Conservation (phyloP, 2,329 filamentous ascomycete species). For the Aspergillus unguis region DNA sequence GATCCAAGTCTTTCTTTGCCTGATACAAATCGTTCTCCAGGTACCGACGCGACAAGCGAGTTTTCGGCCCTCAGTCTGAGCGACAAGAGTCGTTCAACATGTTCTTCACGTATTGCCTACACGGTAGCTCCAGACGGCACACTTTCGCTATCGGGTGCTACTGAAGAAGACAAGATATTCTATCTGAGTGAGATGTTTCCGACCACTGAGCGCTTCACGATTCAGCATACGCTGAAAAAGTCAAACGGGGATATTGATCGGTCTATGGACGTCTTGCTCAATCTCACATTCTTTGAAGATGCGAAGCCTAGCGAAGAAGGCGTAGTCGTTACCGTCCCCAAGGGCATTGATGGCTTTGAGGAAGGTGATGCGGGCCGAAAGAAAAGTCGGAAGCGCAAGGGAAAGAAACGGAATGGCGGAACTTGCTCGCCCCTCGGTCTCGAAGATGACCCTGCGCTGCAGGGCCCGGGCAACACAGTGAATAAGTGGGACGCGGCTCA, state of each 20-base stretch:
- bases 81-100: constrained; percentile 16
- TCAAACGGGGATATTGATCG: constrained; percentile 63
- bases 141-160: constrained; percentile 27
- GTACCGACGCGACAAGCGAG: constrained; percentile 51
- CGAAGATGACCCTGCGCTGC: constrained; percentile 15
- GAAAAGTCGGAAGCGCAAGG: constrained; percentile 44
- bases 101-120: constrained; percentile 23
- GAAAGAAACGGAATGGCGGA: constrained; percentile 32
- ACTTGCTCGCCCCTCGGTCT: constrained; percentile 20
- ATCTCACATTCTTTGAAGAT: constrained; percentile 69
- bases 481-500: constrained; percentile 60
- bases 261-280: constrained; percentile 77
- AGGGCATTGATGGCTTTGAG: constrained; percentile 80
- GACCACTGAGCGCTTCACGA: constrained; percentile 61
- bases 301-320: constrained; percentile 55
- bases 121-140: constrained; percentile 29
- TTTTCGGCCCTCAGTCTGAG: constrained; percentile 39
- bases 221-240: constrained; percentile 66
- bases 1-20: constrained; percentile 29
- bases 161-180: constrained; percentile 58
- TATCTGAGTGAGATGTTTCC: constrained; percentile 70
- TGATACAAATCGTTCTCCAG: constrained; percentile 39
- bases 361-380: constrained; percentile 45
- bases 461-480: constrained; percentile 10
- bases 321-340: constrained; percentile 48